Evolutionary conservation across 805 yeast species (phyloP), one percentile per base, ranked within the genome.

Genomic region (Candida adriatica): DNA sequence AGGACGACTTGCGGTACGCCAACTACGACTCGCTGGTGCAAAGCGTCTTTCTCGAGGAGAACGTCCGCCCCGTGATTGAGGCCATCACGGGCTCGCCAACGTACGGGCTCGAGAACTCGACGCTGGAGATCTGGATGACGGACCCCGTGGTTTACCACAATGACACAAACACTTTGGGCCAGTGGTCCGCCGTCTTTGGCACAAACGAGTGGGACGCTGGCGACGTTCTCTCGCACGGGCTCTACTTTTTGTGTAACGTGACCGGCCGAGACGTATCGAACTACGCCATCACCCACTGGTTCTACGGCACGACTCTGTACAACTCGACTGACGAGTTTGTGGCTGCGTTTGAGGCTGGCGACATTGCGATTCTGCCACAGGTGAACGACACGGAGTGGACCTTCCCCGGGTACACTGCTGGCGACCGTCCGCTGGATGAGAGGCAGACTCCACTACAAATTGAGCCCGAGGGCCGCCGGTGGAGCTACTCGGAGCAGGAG

Each of bases 401-500:
- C 4, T 34, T 22, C 34, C 38, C 38, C 13, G 26, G 38, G 6
- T 36, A 43, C 8, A 37, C 34, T 23, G 33, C 45, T 23, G 50
- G 43, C 16, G 36, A 38, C 4, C 42, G 45, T 31, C 50, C 43
- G 6, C 28, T 42, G 9, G 56, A 51, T 30, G 46, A 49, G 3
- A 48, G 43, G 24, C 25, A 38, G 8, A 39, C 53, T 3, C 56
- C 56, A 29, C 31, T 43, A 14, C 8, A 30, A 1, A 24, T 51
- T 26, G 55, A 51, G 27, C 53, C 55, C 18, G 38, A 48, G 26
- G 56, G 56, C 20, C 43, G 54, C 26, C 43, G 56, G 29, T 51
- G 56, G 56, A 34, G 31, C 13, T 46, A 27, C 35, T 38, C 37
- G 13, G 55, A 48, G 30, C 18, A 24, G 6, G 54, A 51, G 18